Evolutionary conservation across 306 rosid genomes (phyloP).

Genomic region (Trifolium repens): DNA sequence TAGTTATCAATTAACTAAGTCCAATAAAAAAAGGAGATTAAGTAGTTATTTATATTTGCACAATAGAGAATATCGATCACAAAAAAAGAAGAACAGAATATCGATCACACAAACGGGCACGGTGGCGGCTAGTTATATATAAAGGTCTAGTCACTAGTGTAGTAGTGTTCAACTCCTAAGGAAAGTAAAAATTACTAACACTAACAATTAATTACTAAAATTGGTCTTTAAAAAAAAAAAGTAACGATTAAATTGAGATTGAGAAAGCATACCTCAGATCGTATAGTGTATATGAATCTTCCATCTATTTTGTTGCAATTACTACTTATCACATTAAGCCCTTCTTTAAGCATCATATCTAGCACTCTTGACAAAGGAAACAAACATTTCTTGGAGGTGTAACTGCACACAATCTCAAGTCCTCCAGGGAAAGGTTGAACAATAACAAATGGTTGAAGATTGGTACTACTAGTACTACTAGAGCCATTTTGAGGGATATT

Average conservation of each 20-base stretch:
- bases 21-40: no score
- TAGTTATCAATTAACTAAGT: no score
- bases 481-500: slow-evolving; percentile 30
- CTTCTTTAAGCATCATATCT: slow-evolving; percentile 49
- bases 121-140: no score
- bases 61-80: no score
- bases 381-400: slow-evolving; percentile 36
- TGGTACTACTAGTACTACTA: background rate
- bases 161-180: no score
- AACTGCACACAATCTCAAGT: slow-evolving; percentile 54
- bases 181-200: no score
- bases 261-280: slow-evolving; percentile 52
- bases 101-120: no score
- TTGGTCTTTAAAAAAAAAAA: no score
- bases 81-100: no score
- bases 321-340: slow-evolving; percentile 52
- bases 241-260: background rate
- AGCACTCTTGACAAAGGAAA: slow-evolving; percentile 53
- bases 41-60: no score
- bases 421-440: slow-evolving; percentile 56
- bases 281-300: slow-evolving; percentile 49
- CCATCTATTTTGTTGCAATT: slow-evolving; percentile 45
- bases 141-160: no score
- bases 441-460: slow-evolving; percentile 31
- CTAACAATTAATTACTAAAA: no score